phyloP scores from a whole-genome alignment of 1,139 yeast genomes.

The Candida sp. region DNA sequence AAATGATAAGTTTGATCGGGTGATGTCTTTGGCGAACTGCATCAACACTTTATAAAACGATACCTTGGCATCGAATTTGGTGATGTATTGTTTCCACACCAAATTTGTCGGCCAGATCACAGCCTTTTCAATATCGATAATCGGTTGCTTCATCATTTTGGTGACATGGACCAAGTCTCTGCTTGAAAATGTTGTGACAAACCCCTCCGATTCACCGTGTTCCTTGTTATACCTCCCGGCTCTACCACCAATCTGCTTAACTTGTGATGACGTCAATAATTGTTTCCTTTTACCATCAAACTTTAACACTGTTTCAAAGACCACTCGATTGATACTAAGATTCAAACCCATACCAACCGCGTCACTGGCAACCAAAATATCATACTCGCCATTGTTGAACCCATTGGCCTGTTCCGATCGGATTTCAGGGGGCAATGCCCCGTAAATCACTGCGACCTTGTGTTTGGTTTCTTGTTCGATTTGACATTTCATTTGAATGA shows the following conservation, averaged over 20 bases:
- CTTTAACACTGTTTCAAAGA: constrained; percentile 67
- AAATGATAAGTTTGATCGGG: constrained; percentile 16
- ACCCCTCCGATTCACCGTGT: constrained; percentile 48
- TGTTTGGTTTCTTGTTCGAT: constrained; percentile 60
- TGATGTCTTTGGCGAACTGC: constrained; percentile 41
- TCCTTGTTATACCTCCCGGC: constrained; percentile 73
- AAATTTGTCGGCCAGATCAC: constrained; percentile 69
- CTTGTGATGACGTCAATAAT: constrained; percentile 56
- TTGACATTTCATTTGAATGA: constrained; percentile 59
- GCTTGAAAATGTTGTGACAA: constrained; percentile 52
- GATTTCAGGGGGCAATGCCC: constrained; percentile 95
- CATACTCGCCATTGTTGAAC: constrained; percentile 74
- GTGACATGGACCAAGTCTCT: constrained; percentile 42
- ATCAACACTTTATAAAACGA: constrained; percentile 42
- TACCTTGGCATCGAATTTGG: constrained; percentile 49
- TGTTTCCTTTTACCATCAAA: constrained; percentile 61
- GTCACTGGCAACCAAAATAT: constrained; percentile 88
- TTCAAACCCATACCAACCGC: constrained; percentile 99
- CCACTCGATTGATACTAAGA: constrained; percentile 73
- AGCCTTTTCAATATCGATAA: constrained; percentile 49
- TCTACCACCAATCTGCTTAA: constrained; percentile 94
- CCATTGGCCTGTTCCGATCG: constrained; percentile 78
- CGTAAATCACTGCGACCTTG: constrained; percentile 88
- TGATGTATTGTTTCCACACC: constrained; percentile 56
- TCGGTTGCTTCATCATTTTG: constrained; percentile 43